Evolutionary conservation across 306 rosid genomes (phyloP), one percentile per base, ranked within the genome.

Genomic region (Pachyrhizus erosus): DNA sequence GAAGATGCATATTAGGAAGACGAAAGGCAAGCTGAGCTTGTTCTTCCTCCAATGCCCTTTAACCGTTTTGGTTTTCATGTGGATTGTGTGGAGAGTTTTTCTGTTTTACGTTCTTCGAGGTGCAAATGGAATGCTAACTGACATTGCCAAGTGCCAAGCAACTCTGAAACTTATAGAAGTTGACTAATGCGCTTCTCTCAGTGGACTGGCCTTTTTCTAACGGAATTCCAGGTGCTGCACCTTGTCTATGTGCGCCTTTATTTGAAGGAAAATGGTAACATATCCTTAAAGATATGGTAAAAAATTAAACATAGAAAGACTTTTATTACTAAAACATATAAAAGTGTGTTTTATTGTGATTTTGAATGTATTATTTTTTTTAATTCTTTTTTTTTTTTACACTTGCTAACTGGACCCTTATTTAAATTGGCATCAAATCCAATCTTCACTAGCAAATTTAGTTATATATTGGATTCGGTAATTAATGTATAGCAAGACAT

Each of bases 61-160:
- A n/a, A 80, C 76, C 66, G 78, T 80, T 80, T 87, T 93, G 66
- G 75, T 66, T 90, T 87, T 93, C 97, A 91, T 96, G 51, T 34
- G 40, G 55, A 74, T 34, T 42, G 66, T 54, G 76, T 4, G 8
- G 45, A 61, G 80, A 78, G 57, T 9, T 51, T 23, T 67, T 73
- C 0, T 6, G 29, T 29, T 77, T 58, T 67, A 18, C 51, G 20
- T 67, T 42, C 46, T 65, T 65, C 57, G 1, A 45, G 20, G 31
- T 76, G 70, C 67, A 5, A 67, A 66, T n/a, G 6, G 48, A 87
- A 60, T 77, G 86, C 31, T 9, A 65, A 33, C 46, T 33, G 48
- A 9, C 7, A 33, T 3, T 31, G 9, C 13, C 40, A 26, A 78
- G 12, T 39, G 54, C 18, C 17, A n/a, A 43, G 46, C 37, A 15